Base-by-base conservation (phyloP, 2,329 filamentous ascomycete species). In the Aspergillus cejpii region DNA sequence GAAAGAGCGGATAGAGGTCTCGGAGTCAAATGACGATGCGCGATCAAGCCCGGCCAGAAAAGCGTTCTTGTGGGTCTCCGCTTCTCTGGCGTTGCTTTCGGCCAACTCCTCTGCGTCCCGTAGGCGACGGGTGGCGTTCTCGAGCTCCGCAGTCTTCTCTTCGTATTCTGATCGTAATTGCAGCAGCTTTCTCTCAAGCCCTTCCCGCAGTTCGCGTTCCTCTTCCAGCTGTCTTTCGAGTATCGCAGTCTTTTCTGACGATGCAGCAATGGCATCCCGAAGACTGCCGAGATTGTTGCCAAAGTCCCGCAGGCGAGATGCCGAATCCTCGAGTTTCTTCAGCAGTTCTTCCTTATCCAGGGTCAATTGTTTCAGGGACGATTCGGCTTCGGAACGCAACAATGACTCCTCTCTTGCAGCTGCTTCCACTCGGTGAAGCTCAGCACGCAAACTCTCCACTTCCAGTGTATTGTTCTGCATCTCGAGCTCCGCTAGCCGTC, bases 101-200 rank as follows among this genome's bases (percentile, higher is more conserved):
- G 87, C 86, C 36, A 97, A 70, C 59, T 95, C 88, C 67, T 98
- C 89, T 0, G 87, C 82, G 64, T 96, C 90, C 31, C 79, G 81
- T 39, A 98, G 70, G 40, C 86, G 83, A 55, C 88, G 81, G 1
- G 79, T 83, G 0, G 81, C 77, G 15, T 77, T 78, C 36, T 89
- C 87, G 2, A 97, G 74, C 61, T 98, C 91, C 0, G 80, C 75
- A 7, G 81, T 84, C 26, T 81, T 80, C 41, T 85, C 79, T 60
- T 97, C 92, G 58, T 94, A 86, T 61, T 97, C 89, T 17, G 80
- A 75, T 63, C 84, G 85, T 29, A 97, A 76, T 53, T 85, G 83
- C 38, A 77, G 75, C 5, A 96, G 73, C 63, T 89, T 90, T 36
- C 78, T 71, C 60, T 96, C 89, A 0, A 88, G 63, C n/a, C 74